Evolutionary conservation across 2,329 filamentous ascomycete species (phyloP).

Genomic region (Penicillium frequentans): DNA sequence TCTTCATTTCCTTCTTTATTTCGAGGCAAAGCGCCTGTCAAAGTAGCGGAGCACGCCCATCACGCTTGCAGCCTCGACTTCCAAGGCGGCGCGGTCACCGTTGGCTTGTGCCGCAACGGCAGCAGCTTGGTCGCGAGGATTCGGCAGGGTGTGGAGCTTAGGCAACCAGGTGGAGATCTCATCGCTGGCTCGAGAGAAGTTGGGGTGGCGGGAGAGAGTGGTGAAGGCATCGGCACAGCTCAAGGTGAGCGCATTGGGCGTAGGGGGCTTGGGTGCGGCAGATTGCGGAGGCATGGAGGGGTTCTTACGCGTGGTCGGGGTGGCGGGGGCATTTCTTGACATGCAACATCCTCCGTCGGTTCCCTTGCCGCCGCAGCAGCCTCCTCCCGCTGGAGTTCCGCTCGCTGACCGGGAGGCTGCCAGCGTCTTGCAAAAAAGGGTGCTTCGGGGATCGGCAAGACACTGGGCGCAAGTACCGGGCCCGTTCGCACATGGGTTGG

Average conservation of each 20-base stretch:
- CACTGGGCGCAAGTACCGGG: conserved; percentile 80
- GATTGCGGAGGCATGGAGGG: conserved; percentile 20
- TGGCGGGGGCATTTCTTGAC: conserved; percentile 30
- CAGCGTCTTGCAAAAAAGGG: conserved; percentile 78
- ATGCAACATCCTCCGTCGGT: conserved; percentile 64
- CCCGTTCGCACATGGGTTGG: conserved; percentile 60
- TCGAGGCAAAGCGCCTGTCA: conserved; percentile 65
- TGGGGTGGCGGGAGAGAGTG: conserved; percentile 72
- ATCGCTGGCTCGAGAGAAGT: conserved; percentile 71
- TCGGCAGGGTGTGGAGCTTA: conserved; percentile 62
- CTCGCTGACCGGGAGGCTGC: conserved; percentile 58
- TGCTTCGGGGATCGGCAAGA: conserved; percentile 72
- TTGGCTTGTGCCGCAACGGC: conserved; percentile 16
- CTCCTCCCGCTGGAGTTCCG: conserved; percentile 43
- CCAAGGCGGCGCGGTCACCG: conserved; percentile 57
- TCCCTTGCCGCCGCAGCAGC: conserved; percentile 64
- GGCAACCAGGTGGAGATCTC: conserved; percentile 76
- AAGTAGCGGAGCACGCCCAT: conserved; percentile 84
- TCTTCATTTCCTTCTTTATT: conserved; percentile 22
- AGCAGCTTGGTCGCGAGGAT: conserved; percentile 36
- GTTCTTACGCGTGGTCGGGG: conserved; percentile 23
- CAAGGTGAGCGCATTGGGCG: conserved; percentile 45
- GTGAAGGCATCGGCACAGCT: conserved; percentile 78
- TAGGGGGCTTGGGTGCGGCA: conserved; percentile 26
- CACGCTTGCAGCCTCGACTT: conserved; percentile 79